Evolutionary conservation across 2,329 filamentous ascomycete species (phyloP), one percentile per base, ranked within the genome.

Genomic region (Rutstroemia sp.): DNA sequence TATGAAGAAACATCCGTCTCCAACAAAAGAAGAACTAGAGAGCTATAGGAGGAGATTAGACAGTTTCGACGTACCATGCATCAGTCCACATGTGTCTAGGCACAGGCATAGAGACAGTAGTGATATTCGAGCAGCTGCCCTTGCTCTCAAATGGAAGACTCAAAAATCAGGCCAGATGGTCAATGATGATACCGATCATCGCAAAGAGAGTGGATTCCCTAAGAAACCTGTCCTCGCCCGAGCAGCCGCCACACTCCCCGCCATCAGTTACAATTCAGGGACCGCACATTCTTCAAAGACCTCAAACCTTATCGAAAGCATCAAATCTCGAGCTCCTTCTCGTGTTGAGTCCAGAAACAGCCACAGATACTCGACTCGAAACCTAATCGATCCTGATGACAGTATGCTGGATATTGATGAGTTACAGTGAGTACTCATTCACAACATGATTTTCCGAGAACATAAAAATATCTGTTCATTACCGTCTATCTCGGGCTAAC

Each of bases 1-100:
- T 44, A 23, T 46, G 25, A 66, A 66, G 52, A 66, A 66, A 38
- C 63, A 66, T 51, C 62, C 63, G 1, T 66, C 64, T 16, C 61
- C 62, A 51, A 65, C 60, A 47, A 63, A 64, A 44, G 54, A 27
- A 21, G 60, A 67, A 17, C 55, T 70, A 4, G 63, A 66, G 30
- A 45, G 55, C 23, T 5, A 54, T 63, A 44, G 61, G 58, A 53
- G 40, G 45, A 46, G 14, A 16, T 50, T 54, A 17, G 38, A 50
- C 14, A 19, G 23, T 25, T 55, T 55, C 14, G 27, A 48, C 8
- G 39, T 42, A 7, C 46, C 53, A 25, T 40, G 45, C 19, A 38
- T 27, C 34, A 16, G 21, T 19, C 53, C 30, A 3, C 30, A 55
- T 6, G 14, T 8, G 1, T 47, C 50, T 16, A 55, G 50, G 16